These are phyloP conservation scores for Elymus sibiricus DNA, from an alignment of 176 grass and related monocot genomes.

Conservation along the genomic window DNA sequence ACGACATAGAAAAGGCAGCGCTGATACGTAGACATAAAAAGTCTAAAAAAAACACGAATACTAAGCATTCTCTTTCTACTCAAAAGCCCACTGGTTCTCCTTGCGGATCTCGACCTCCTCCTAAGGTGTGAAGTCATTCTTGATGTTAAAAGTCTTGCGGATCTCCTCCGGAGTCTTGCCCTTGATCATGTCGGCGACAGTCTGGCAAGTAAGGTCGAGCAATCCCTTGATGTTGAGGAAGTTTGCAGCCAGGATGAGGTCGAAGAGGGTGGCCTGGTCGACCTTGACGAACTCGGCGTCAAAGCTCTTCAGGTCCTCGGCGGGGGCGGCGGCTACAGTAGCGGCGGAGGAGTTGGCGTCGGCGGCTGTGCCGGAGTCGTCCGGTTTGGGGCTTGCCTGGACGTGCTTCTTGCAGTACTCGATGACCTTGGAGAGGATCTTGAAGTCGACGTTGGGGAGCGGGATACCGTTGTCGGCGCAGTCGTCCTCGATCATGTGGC, in stretches of 20 bases:
- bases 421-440: too few relatives aligned
- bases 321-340: neutral
- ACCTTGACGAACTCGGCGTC: conserved; percentile 64
- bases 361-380: too few relatives aligned
- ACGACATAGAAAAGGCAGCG: too few relatives aligned
- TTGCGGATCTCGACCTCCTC: conserved; percentile 38
- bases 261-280: conserved; percentile 57
- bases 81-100: conserved; percentile 51
- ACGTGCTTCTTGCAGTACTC: too few relatives aligned
- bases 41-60: too few relatives aligned
- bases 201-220: conserved; percentile 33
- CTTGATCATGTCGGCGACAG: conserved; percentile 42
- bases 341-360: too few relatives aligned
- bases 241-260: conserved; percentile 52
- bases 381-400: too few relatives aligned
- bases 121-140: neutral
- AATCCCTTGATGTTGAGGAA: conserved; percentile 46
- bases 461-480: too few relatives aligned
- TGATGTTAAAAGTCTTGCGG: conserved; percentile 29
- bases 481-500: too few relatives aligned
- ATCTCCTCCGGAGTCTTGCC: conserved; percentile 38
- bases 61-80: neutral
- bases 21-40: too few relatives aligned
- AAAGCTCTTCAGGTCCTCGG: neutral
- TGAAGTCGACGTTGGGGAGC: too few relatives aligned